Conservation (phyloP, 495 filamentous ascomycete species). For the Xylaria sp. region DNA sequence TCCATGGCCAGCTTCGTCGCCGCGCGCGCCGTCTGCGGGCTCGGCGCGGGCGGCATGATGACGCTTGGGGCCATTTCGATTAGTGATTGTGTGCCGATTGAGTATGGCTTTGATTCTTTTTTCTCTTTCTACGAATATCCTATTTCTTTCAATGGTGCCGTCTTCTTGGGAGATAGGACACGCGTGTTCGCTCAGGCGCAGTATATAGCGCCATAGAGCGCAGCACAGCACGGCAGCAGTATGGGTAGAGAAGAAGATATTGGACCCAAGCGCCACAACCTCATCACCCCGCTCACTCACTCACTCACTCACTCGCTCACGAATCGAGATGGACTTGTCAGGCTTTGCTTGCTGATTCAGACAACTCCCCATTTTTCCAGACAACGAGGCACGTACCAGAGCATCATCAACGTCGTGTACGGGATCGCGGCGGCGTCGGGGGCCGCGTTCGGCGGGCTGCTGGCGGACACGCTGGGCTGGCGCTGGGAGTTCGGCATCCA, state of each 20-base stretch:
- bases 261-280: too few species aligned
- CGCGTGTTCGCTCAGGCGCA: too few species aligned
- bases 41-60: constrained; percentile 77
- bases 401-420: constrained; percentile 74
- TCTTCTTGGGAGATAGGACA: not conserved
- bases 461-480: constrained; percentile 79
- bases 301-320: too few species aligned
- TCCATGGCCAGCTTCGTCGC: constrained; percentile 76
- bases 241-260: not conserved
- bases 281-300: too few species aligned
- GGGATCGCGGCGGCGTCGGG: constrained; percentile 69
- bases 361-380: too few species aligned
- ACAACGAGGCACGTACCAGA: constrained; percentile 73
- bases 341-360: too few species aligned
- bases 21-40: constrained; percentile 74
- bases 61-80: constrained; percentile 76
- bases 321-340: too few species aligned
- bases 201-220: not conserved
- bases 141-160: not conserved
- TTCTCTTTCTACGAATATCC: not conserved
- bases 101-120: constrained; percentile 50
- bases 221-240: not conserved
- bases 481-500: constrained; percentile 73
- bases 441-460: constrained; percentile 73
- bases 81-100: constrained; percentile 77